Evolutionary conservation across 768 basidiomycete genomes (phyloP).

Genomic region (Cystobasidium ongulense): DNA sequence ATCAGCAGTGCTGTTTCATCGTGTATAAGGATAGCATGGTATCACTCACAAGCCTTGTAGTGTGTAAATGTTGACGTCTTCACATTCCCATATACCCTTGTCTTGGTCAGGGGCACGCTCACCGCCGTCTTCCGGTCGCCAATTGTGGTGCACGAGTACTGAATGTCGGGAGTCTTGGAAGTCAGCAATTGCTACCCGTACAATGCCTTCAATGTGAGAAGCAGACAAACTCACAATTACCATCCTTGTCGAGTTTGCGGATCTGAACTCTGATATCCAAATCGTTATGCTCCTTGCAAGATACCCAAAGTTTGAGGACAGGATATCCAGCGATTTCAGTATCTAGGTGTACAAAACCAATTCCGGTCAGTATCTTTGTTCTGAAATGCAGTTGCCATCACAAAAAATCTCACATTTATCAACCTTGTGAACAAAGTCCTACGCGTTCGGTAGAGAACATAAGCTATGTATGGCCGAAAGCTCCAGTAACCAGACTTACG

Average conservation of each 20-base stretch:
- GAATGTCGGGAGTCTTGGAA: conserved; percentile 8
- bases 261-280: conserved; percentile 35
- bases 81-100: background rate
- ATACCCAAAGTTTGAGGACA: conserved; percentile 30
- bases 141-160: conserved; percentile 23
- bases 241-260: conserved; percentile 37
- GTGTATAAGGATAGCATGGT: background rate
- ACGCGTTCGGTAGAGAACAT: background rate
- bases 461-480: background rate
- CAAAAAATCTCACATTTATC: conserved; percentile 8
- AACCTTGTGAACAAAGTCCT: conserved; percentile 28
- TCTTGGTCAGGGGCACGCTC: background rate
- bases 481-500: background rate
- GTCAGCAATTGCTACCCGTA: too few species aligned
- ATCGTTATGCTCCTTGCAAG: conserved; percentile 34
- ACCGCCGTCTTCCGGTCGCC: conserved; percentile 2
- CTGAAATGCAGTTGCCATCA: background rate
- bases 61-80: conserved; percentile 20
- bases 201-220: too few species aligned
- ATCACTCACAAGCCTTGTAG: background rate
- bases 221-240: conserved; percentile 25
- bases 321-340: conserved; percentile 34
- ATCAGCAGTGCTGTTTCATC: background rate
- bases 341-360: background rate
- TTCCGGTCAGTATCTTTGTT: background rate